phyloP scores from a whole-genome alignment of 768 basidiomycete genomes.

The Zangia roseola region DNA sequence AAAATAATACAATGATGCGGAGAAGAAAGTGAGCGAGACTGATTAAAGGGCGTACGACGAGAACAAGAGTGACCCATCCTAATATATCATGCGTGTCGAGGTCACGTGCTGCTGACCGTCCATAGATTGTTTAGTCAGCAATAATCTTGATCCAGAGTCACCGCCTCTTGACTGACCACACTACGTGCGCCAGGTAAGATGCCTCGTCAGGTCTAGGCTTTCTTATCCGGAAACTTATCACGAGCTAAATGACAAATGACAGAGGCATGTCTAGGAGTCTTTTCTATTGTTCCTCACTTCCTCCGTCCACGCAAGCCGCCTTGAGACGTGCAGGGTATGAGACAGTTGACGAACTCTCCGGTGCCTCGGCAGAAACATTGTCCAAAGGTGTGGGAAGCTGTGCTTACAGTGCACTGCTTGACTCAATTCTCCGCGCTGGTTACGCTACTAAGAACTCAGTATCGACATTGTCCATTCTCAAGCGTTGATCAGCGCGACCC shows the following conservation, averaged over 20 bases:
- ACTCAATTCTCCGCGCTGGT: neutral
- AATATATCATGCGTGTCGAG: slow-evolving; percentile 31
- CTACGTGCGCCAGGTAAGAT: slow-evolving; percentile 12
- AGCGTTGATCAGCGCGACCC: slow-evolving; percentile 43
- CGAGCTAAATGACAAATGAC: neutral
- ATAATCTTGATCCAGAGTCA: neutral
- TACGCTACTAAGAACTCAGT: slow-evolving; percentile 43
- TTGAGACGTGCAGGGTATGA: slow-evolving; percentile 57
- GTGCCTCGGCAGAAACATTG: slow-evolving; percentile 43
- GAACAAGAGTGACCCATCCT: slow-evolving; percentile 23
- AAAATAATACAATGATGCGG: neutral
- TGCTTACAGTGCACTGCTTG: neutral
- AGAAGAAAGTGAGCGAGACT: slow-evolving; percentile 12
- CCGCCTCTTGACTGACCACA: neutral
- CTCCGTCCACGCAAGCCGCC: slow-evolving; percentile 43
- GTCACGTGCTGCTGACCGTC: slow-evolving; percentile 28
- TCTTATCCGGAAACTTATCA: neutral
- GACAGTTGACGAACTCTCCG: slow-evolving; percentile 50
- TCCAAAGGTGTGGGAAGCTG: slow-evolving; percentile 50
- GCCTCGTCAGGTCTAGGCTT: neutral
- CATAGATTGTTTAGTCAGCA: neutral
- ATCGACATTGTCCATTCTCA: slow-evolving; percentile 47
- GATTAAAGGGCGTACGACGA: slow-evolving; percentile 20
- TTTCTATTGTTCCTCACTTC: slow-evolving; percentile 44
- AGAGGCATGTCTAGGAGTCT: slow-evolving; percentile 40